These are phyloP conservation scores for Filobasidium floriforme DNA, from an alignment of 768 basidiomycete genomes.

Conservation along the genomic window DNA sequence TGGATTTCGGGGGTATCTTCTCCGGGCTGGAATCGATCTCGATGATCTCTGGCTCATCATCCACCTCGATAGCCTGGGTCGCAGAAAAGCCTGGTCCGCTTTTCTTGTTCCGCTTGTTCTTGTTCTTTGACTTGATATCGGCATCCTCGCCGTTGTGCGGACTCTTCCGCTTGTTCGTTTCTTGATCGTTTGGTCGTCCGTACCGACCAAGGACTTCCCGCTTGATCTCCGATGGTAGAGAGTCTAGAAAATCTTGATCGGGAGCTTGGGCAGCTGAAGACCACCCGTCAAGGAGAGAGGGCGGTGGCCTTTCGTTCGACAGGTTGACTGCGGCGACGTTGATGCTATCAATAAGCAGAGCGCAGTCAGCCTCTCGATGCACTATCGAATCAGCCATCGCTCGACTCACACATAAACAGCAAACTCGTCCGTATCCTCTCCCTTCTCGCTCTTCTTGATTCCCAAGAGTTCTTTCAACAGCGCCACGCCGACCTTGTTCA, in stretches of 20 bases:
- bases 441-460: not conserved
- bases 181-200: not conserved
- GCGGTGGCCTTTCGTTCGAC: conserved; percentile 9
- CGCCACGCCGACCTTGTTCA: not conserved
- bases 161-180: not conserved
- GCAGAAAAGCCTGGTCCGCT: not conserved
- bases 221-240: conserved; percentile 12
- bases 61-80: conserved; percentile 13
- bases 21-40: not conserved
- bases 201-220: conserved; percentile 4
- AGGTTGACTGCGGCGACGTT: conserved; percentile 17
- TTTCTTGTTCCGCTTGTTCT: not conserved
- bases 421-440: not conserved
- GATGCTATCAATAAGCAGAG: conserved; percentile 5
- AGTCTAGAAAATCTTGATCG: conserved; percentile 10
- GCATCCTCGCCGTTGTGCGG: no score
- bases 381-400: not conserved
- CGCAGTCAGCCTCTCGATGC: not conserved
- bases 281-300: conserved; percentile 9
- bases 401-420: conserved; percentile 22
- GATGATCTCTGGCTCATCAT: conserved; percentile 5
- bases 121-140: not conserved
- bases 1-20: not conserved
- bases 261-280: not conserved
- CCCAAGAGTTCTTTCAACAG: conserved; percentile 11